Percentiles rank a stretch among this genome's conserved stretches.
These are phyloP conservation scores for Naganishia sp. DNA, from an alignment of 1,284 basidiomycete genomes.

Conservation along the genomic window DNA sequence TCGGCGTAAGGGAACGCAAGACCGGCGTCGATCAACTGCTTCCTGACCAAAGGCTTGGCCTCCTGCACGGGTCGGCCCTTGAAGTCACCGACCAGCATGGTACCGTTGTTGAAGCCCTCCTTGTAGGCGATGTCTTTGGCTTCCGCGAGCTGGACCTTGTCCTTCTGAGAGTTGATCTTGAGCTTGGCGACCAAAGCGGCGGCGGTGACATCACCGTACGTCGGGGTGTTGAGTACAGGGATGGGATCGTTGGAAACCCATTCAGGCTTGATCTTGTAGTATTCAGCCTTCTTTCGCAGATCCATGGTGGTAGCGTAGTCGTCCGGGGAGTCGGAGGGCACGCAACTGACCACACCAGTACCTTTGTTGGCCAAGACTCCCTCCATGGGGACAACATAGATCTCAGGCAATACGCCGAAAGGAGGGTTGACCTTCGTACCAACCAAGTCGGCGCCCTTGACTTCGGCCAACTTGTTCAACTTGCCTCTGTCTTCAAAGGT, in stretches of 20 bases:
- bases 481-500: constrained; percentile 73
- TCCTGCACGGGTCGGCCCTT: constrained; percentile 85
- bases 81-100: constrained; percentile 85
- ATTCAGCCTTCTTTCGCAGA: constrained; percentile 94
- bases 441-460: constrained; percentile 76
- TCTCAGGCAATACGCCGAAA: constrained; percentile 76
- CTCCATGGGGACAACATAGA: constrained; percentile 98
- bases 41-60: constrained; percentile 85
- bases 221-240: constrained; percentile 82
- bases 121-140: constrained; percentile 99
- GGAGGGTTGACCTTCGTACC: constrained; percentile 92
- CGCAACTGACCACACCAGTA: constrained; percentile 97
- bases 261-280: constrained; percentile 88
- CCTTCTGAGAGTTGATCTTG: constrained; percentile 95
- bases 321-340: constrained; percentile 97
- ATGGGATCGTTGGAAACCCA: constrained; percentile 87
- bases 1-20: constrained; percentile 91
- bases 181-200: constrained; percentile 82
- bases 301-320: constrained; percentile 91
- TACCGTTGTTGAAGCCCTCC: constrained; percentile 94
- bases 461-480: constrained; percentile 69
- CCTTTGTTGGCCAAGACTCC: constrained; percentile 95
- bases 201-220: constrained; percentile 90
- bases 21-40: constrained; percentile 75
- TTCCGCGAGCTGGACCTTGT: constrained; percentile 86